Evolutionary conservation across 1,139 yeast species (phyloP).

Genomic region (Candida anutae): DNA sequence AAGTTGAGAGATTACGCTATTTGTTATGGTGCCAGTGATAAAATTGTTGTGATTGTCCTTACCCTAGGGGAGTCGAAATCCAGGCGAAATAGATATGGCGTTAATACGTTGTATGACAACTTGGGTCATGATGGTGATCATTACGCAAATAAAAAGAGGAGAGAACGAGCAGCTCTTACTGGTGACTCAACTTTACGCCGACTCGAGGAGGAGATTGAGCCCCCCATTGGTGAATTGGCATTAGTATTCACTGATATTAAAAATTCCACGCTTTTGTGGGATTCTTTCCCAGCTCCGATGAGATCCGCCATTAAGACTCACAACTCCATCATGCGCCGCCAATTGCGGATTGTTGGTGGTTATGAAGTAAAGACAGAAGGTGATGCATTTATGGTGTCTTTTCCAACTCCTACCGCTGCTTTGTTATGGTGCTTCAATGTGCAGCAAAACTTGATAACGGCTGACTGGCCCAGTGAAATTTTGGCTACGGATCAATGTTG

Average conservation of each 20-base stretch:
- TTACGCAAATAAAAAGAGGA: slow-evolving; percentile 41
- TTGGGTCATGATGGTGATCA: slow-evolving; percentile 36
- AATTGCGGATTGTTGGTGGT: slow-evolving; percentile 87
- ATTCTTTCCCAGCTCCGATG: slow-evolving; percentile 88
- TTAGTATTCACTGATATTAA: slow-evolving; percentile 97
- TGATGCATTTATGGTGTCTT: slow-evolving; percentile 98
- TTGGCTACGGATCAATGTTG: slow-evolving; percentile 80
- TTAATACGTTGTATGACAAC: slow-evolving; percentile 29
- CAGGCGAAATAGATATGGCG: slow-evolving; percentile 19
- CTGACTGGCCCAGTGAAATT: slow-evolving; percentile 96
- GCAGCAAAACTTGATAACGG: slow-evolving; percentile 70
- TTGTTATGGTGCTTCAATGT: slow-evolving; percentile 92
- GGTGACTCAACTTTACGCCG: slow-evolving; percentile 81
- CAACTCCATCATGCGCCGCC: slow-evolving; percentile 90
- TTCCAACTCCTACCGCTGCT: slow-evolving; percentile 88
- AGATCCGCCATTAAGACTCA: slow-evolving; percentile 93
- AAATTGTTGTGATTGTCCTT: slow-evolving; percentile 77
- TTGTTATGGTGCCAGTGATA: slow-evolving; percentile 81
- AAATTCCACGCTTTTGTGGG: slow-evolving; percentile 92
- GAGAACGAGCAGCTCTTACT: slow-evolving; percentile 44
- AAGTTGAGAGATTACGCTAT: slow-evolving; percentile 90
- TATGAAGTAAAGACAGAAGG: slow-evolving; percentile 99
- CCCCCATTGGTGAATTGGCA: slow-evolving; percentile 92
- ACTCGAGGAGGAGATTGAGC: slow-evolving; percentile 85
- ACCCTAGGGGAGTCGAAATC: slow-evolving; percentile 45